Conservation (phyloP, 179 eudicot genomes). For the Amaranthus tricolor region DNA sequence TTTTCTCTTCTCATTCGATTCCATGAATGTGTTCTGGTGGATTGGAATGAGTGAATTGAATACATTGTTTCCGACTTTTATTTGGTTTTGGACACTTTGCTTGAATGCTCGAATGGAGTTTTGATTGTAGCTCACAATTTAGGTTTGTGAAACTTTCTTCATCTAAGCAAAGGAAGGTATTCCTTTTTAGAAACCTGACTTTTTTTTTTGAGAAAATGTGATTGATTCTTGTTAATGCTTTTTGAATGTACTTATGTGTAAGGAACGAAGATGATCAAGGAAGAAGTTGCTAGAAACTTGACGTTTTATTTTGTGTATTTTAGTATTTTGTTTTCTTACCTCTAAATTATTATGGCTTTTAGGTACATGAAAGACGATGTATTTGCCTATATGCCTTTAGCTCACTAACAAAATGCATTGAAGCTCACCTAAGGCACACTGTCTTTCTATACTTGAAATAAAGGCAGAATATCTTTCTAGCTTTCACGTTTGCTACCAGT, state of each 20-base stretch:
- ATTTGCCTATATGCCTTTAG: no score
- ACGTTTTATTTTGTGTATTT: not conserved
- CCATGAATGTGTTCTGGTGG: not conserved
- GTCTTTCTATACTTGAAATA: no score
- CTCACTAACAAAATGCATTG: no score
- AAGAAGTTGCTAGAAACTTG: not conserved
- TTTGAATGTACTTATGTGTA: not conserved
- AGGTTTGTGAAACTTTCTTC: not conserved
- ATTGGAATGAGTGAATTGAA: not conserved
- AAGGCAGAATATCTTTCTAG: no score
- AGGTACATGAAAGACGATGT: no score
- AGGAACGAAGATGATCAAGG: not conserved
- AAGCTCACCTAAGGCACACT: no score
- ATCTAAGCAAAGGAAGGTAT: not conserved
- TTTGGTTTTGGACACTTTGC: not conserved
- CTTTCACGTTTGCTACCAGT: no score
- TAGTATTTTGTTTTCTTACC: not conserved
- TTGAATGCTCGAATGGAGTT: not conserved
- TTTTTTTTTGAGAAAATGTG: not conserved
- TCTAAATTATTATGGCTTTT: not conserved
- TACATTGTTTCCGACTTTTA: not conserved
- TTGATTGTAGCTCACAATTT: not conserved
- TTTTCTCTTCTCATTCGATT: constrained; percentile 6
- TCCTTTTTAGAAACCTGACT: not conserved
- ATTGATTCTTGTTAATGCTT: not conserved